Conservation (phyloP, 768 basidiomycete genomes). For the Russula abietina region DNA sequence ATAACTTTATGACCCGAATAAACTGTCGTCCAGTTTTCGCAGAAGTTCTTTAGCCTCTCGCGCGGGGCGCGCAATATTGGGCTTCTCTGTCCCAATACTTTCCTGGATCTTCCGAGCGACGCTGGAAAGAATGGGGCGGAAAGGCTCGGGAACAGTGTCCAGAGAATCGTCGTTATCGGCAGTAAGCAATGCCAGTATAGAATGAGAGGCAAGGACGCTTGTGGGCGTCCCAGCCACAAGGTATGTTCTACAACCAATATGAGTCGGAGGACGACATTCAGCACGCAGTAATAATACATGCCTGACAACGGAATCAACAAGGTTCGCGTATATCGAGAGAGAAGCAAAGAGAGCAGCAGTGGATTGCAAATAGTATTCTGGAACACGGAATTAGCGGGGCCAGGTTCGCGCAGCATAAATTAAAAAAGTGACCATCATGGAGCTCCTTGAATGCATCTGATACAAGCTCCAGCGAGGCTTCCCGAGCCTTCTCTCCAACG, state of each 20-base stretch:
- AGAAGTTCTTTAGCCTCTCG: conserved; percentile 76
- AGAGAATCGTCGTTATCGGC: conserved; percentile 35
- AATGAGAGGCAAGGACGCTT: conserved; percentile 54
- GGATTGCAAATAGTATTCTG: conserved; percentile 67
- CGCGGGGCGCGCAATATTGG: conserved; percentile 70
- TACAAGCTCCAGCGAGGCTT: conserved; percentile 68
- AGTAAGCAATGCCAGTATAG: conserved; percentile 51
- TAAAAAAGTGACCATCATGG: conserved; percentile 49
- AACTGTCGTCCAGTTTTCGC: conserved; percentile 20
- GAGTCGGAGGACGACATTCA: background rate
- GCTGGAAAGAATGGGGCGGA: conserved; percentile 54
- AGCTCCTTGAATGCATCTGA: conserved; percentile 70
- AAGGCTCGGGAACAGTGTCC: conserved; percentile 43
- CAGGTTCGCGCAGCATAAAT: background rate
- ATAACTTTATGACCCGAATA: conserved; percentile 18
- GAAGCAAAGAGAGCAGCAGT: conserved; percentile 58
- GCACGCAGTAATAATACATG: conserved; percentile 34
- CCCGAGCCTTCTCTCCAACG: conserved; percentile 69
- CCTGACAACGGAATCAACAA: conserved; percentile 63
- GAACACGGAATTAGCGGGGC: background rate
- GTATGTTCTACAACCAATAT: conserved; percentile 41
- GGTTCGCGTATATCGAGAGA: conserved; percentile 54
- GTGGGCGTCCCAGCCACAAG: conserved; percentile 65
- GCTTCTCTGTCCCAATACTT: conserved; percentile 60
- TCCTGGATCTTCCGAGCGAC: conserved; percentile 72